Conservation (phyloP, 352 stramenopile genomes). For the Phytophthora cactorum region DNA sequence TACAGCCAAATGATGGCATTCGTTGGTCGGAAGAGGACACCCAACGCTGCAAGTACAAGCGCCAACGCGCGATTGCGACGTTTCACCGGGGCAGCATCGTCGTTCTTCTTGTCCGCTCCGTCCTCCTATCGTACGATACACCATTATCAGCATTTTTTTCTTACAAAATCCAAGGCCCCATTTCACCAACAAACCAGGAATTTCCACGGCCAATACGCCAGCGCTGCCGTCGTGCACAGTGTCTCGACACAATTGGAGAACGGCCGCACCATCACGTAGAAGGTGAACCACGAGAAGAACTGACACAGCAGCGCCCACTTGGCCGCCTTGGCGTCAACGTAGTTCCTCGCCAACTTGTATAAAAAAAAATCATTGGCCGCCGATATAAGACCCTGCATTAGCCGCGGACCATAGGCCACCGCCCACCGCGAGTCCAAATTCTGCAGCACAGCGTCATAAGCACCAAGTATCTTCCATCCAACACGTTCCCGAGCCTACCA, state of each 20-base stretch:
- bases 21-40: slow-evolving; percentile 85
- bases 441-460: slow-evolving; percentile 29
- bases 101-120: slow-evolving; percentile 45
- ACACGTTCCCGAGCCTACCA: slow-evolving; percentile 38
- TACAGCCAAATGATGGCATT: slow-evolving; percentile 84
- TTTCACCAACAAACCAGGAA: slow-evolving; percentile 50
- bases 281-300: slow-evolving; percentile 86
- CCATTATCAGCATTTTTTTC: slow-evolving; percentile 1
- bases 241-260: slow-evolving; percentile 90
- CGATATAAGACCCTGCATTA: slow-evolving; percentile 77
- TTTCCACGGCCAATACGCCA: slow-evolving; percentile 82
- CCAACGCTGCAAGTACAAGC: slow-evolving; percentile 63
- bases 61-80: slow-evolving; percentile 48
- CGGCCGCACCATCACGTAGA: slow-evolving; percentile 86
- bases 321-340: slow-evolving; percentile 70
- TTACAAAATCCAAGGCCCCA: neutral
- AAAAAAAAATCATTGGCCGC: slow-evolving; percentile 76
- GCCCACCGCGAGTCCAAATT: slow-evolving; percentile 84
- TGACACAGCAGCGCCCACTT: slow-evolving; percentile 81
- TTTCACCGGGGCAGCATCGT: slow-evolving; percentile 26
- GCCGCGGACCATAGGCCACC: slow-evolving; percentile 75
- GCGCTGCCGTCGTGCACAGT: slow-evolving; percentile 72
- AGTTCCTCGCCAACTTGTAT: slow-evolving; percentile 66
- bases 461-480: slow-evolving; percentile 2
- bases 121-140: slow-evolving; percentile 22